These are phyloP conservation scores for Leishmania lainsoni DNA, from an alignment of 208 protist species.

Conservation along the genomic window DNA sequence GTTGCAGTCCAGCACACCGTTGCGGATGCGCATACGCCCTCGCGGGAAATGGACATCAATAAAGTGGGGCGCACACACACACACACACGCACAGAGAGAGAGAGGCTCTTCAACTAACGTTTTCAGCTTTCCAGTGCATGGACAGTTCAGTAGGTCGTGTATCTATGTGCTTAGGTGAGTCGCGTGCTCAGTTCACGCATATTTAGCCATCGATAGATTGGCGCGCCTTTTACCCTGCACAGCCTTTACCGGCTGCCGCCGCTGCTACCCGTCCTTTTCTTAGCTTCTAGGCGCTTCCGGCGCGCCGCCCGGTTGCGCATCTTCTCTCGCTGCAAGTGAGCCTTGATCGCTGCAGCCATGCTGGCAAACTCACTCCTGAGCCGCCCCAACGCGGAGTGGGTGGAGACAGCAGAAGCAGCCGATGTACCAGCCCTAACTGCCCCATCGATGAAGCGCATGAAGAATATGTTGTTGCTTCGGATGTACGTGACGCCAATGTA, in stretches of 20 bases:
- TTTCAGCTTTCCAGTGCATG: not conserved
- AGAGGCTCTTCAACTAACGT: not conserved
- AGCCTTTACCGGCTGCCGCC: not conserved
- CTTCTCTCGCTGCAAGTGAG: slow-evolving; percentile 48
- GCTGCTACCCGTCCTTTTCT: slow-evolving; percentile 17
- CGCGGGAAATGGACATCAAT: no score
- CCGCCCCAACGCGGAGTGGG: slow-evolving; percentile 2
- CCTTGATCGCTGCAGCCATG: slow-evolving; percentile 57
- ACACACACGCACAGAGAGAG: not conserved
- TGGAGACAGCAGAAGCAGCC: not conserved
- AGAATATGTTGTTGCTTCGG: slow-evolving; percentile 75
- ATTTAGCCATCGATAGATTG: not conserved
- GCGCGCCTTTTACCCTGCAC: not conserved
- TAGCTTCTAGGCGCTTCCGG: slow-evolving; percentile 47
- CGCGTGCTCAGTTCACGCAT: not conserved
- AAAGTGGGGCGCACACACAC: no score
- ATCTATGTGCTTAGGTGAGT: not conserved
- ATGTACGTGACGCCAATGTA: slow-evolving; percentile 74
- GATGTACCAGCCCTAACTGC: not conserved
- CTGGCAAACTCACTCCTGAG: slow-evolving; percentile 29
- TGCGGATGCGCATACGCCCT: no score
- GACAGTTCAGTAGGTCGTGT: not conserved
- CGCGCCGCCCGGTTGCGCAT: slow-evolving; percentile 64
- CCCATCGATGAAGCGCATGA: slow-evolving; percentile 59
- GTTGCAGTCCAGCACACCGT: no score